phyloP scores from a whole-genome alignment of 192 early-diverging fungal species.

The Backusella parvicylindrica region DNA sequence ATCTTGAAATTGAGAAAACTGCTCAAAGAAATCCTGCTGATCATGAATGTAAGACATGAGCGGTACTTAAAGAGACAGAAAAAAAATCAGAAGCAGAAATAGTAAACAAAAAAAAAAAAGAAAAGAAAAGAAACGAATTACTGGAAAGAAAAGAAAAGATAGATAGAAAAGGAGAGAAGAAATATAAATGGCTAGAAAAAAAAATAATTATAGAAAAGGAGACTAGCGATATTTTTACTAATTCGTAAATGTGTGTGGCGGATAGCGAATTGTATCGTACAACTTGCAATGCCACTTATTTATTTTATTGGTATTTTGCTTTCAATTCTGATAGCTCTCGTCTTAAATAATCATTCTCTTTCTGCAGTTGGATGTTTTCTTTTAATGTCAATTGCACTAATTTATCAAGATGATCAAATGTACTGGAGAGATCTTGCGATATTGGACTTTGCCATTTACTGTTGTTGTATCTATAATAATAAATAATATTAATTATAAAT shows the following conservation, averaged over 20 bases:
- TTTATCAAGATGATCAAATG: conserved; percentile 17
- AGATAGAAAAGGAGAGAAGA: background rate
- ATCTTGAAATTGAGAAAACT: background rate
- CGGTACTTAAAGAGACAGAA: background rate
- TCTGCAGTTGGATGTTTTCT: conserved; percentile 13
- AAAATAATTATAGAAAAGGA: background rate
- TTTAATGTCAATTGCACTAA: conserved; percentile 11
- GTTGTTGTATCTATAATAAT: background rate
- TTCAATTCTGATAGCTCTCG: conserved; percentile 15
- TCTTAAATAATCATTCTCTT: conserved; percentile 20
- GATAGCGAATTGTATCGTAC: background rate
- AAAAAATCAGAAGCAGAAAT: background rate
- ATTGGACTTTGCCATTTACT: conserved; percentile 1
- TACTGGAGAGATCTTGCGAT: background rate
- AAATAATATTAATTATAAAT: background rate
- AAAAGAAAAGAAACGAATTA: background rate
- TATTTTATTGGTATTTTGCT: background rate
- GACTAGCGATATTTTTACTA: background rate
- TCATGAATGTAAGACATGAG: background rate
- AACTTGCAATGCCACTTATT: background rate
- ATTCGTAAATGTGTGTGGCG: background rate
- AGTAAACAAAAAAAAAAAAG: background rate
- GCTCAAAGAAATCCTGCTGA: background rate
- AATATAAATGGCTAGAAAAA: background rate
- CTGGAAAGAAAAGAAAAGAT: too few species aligned